Base-by-base conservation (phyloP, 176 grass and related monocot species). In the Oropetium thomaeum region DNA sequence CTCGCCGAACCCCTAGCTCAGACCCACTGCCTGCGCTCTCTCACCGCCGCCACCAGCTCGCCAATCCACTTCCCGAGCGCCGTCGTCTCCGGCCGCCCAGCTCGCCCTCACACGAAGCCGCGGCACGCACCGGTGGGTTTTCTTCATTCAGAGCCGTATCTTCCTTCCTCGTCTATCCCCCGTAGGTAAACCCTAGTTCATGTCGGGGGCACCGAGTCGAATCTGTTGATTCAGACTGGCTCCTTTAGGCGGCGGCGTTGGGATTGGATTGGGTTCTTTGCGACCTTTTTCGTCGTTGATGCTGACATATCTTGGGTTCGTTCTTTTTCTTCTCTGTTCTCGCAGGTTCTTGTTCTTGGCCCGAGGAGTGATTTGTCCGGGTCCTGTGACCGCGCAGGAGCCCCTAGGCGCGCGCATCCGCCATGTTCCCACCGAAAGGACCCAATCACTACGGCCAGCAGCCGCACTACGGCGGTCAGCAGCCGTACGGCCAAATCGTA, bases 381-480 rank as follows among this genome's bases (percentile, higher is more conserved):
- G 38, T 81, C 71, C 57, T 12, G 57, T 62, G 71, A 69, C 64
- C 42, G 11, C n/a, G 44, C 54, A 10, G 54, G 22, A n/a, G 42
- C 5, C 72, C 71, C 73, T 77, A 57, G 73, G 73, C 40, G 48
- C 47, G 67, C 59, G 61, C 67, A 4, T 73, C 67, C 73, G 68
- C 79, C 85, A 96, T 96, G 92, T 96, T 86, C 41, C 92, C 92
- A 10, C 79, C 88, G 29, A 91, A 96, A 59, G 88, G 88, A 12
- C 67, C 81, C 57, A 96, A 89, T 59, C 86, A 81, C 38, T 96
- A 96, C 73, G 88, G 82, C 12, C 92, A 91, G 74, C 92, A 84
- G 28, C 88, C 74, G 2, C 74, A 82, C 0, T 91, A 95, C 41
- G 79, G 79, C 25, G 58, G 43, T 34, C 88, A 95, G 73, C 92